Conservation (phyloP, 805 yeast species). For the Candida sonorensis region DNA sequence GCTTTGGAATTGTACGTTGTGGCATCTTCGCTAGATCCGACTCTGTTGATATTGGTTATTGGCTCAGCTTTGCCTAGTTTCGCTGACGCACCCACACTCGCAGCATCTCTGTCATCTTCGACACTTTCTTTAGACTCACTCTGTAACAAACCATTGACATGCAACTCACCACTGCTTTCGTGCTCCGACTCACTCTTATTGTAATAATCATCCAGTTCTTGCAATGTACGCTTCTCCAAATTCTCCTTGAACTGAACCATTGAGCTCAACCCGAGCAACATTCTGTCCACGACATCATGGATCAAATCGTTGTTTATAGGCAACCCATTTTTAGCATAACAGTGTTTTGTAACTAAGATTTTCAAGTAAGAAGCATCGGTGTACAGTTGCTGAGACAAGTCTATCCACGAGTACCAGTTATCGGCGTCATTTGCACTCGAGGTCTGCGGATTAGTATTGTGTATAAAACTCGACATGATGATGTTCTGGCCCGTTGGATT, state of each 20-base stretch:
- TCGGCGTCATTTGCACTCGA: slow-evolving; percentile 16
- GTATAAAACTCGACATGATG: slow-evolving; percentile 19
- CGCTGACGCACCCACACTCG: background rate
- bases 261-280: slow-evolving; percentile 22
- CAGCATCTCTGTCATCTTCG: background rate
- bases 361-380: slow-evolving; percentile 32
- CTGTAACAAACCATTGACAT: no score
- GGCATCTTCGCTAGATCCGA: no score
- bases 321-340: slow-evolving; percentile 17
- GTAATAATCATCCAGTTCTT: slow-evolving; percentile 14
- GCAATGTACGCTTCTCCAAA: slow-evolving; percentile 11
- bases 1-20: no score
- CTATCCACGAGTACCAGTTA: slow-evolving; percentile 31
- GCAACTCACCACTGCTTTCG: no score
- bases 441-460: slow-evolving; percentile 19
- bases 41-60: background rate
- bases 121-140: no score
- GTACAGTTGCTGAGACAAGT: slow-evolving; percentile 31
- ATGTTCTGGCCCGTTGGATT: slow-evolving; percentile 17
- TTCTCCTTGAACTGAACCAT: slow-evolving; percentile 17
- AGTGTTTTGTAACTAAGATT: slow-evolving; percentile 27
- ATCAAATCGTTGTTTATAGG: slow-evolving; percentile 19
- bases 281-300: slow-evolving; percentile 26
- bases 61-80: no score
- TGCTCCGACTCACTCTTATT: slow-evolving; percentile 2